phyloP scores from a whole-genome alignment of 306 rosid genomes.

The Rosa rugosa region DNA sequence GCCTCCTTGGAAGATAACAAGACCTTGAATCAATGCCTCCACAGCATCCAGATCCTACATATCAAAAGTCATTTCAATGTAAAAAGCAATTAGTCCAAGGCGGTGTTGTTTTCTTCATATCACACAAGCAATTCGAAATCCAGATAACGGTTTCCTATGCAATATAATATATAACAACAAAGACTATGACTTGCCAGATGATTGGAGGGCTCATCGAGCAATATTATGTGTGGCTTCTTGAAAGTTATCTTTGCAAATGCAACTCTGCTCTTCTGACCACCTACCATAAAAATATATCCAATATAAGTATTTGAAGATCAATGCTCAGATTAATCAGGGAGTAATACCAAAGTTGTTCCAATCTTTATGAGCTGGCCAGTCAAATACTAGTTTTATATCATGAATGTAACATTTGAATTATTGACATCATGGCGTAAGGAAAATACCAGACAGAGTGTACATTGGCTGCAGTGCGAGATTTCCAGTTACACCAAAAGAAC shows the following conservation, averaged over 20 bases:
- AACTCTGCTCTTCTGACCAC: constrained; percentile 99
- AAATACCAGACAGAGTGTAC: constrained; percentile 95
- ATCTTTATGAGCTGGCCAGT: background rate
- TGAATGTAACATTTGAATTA: background rate
- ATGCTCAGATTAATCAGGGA: background rate
- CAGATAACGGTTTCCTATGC: background rate
- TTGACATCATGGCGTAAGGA: constrained; percentile 7
- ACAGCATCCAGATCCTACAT: constrained; percentile 98
- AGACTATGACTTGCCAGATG: constrained; percentile 62
- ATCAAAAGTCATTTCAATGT: constrained; percentile 18
- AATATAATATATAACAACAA: constrained; percentile 12
- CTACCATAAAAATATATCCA: constrained; percentile 34
- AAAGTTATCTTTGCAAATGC: constrained; percentile 97
- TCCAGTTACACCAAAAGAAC: constrained; percentile 98
- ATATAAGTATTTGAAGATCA: constrained; percentile 3
- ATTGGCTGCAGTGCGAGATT: constrained; percentile 99
- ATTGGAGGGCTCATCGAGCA: constrained; percentile 99
- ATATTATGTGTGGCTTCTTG: constrained; percentile 94
- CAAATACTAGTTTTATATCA: background rate
- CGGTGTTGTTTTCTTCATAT: background rate
- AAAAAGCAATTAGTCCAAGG: background rate
- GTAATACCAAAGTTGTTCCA: background rate
- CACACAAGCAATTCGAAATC: background rate
- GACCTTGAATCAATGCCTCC: constrained; percentile 99
- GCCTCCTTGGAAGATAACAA: constrained; percentile 98